A percentile compares a stretch with the other conserved stretches of the same genome.
These are phyloP conservation scores for Plasmodium reichenowi DNA, from an alignment of 169 alveolate species.

Conservation along the genomic window DNA sequence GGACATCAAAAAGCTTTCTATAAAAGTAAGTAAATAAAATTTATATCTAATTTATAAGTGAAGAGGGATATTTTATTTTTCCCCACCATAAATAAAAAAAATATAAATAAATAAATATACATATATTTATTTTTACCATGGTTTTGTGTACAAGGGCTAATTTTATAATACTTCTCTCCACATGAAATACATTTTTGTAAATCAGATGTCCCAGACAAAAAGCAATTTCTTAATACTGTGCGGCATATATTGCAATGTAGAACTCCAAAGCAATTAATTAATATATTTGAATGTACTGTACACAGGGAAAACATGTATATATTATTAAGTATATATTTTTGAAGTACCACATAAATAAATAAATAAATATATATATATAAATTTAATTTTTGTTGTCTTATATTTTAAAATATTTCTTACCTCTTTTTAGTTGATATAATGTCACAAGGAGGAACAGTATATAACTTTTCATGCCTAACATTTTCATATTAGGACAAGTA, in stretches of 20 bases:
- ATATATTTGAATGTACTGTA: slow-evolving; percentile 28
- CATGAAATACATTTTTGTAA: slow-evolving; percentile 39
- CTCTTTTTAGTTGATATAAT: not conserved
- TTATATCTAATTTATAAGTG: too few species aligned
- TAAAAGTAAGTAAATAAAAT: not conserved
- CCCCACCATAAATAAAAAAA: not conserved
- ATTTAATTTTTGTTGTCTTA: too few species aligned
- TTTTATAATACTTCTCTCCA: slow-evolving; percentile 31
- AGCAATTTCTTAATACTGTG: slow-evolving; percentile 41
- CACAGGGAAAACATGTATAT: not conserved
- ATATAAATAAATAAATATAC: not conserved
- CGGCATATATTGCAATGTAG: slow-evolving; percentile 52
- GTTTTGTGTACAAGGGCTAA: slow-evolving; percentile 13
- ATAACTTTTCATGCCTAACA: too few species aligned
- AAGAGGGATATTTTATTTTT: too few species aligned
- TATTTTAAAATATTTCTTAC: not conserved
- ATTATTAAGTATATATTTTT: too few species aligned
- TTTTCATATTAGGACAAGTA: not conserved
- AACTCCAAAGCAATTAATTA: slow-evolving; percentile 44
- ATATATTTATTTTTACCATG: not conserved
- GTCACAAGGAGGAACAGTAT: too few species aligned
- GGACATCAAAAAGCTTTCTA: slow-evolving; percentile 15
- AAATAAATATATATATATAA: too few species aligned
- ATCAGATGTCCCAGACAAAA: slow-evolving; percentile 49
- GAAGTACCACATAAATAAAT: not conserved